Evolutionary conservation across 371 early-diverging fungal species (phyloP).

Genomic region (Caulochytrium protostelioides): DNA sequence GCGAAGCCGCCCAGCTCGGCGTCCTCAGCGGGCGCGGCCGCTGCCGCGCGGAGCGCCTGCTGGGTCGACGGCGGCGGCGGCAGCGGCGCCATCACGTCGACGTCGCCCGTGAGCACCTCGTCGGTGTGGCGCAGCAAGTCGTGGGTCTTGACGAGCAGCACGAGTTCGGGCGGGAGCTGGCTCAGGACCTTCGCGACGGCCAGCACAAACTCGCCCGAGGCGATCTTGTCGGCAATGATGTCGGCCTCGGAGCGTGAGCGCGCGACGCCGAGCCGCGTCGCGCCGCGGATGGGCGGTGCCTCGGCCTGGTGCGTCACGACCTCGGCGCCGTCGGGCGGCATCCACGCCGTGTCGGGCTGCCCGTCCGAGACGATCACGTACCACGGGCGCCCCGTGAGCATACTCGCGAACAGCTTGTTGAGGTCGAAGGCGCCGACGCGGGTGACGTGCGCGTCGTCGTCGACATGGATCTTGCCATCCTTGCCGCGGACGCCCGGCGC

Average conservation of each 20-base stretch:
- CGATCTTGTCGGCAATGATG: slow-evolving; percentile 16
- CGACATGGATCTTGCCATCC: too few species aligned
- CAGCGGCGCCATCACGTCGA: too few species aligned
- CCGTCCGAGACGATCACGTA: slow-evolving; percentile 33
- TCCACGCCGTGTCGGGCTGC: too few species aligned
- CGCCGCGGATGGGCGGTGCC: too few species aligned
- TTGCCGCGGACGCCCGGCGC: background rate
- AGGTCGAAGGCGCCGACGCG: slow-evolving; percentile 40
- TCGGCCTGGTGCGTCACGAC: too few species aligned
- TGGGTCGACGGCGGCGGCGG: too few species aligned
- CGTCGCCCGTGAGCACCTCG: slow-evolving; percentile 11
- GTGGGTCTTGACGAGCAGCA: slow-evolving; percentile 70
- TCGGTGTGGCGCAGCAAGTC: slow-evolving; percentile 48
- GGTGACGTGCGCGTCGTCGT: background rate
- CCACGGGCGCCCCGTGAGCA: slow-evolving; percentile 74
- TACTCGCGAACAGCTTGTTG: slow-evolving; percentile 58
- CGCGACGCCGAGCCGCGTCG: too few species aligned
- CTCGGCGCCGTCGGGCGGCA: too few species aligned
- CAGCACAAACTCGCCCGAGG: slow-evolving; percentile 23
- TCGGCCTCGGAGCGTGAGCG: slow-evolving; percentile 30
- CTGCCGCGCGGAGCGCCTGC: too few species aligned
- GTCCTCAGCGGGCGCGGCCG: too few species aligned
- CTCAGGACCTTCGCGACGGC: slow-evolving; percentile 57
- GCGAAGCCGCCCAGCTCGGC: too few species aligned
- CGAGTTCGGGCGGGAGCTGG: slow-evolving; percentile 49